Evolutionary conservation across 495 filamentous ascomycete species (phyloP), one percentile per base, ranked within the genome.

Genomic region (Lophiotrema nucula): DNA sequence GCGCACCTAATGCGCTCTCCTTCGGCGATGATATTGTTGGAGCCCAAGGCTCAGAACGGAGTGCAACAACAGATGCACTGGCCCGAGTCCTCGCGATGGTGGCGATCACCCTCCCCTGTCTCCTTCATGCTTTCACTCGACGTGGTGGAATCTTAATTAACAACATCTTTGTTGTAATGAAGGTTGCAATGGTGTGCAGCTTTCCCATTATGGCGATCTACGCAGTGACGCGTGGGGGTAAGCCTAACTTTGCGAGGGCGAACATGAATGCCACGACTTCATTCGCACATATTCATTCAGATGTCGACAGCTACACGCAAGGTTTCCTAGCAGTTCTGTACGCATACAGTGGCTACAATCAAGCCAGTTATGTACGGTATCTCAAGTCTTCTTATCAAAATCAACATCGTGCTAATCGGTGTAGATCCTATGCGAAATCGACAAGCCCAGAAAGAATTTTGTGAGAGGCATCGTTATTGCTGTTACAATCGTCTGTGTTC

Each of bases 331-430:
- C 83, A 55, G 81, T 87, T 58, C 83, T 87, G 28, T 86, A 81
- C 77, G 81, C 78, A 8, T 87, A 83, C 49, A 81, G 82, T 48
- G 84, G 84, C 4, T 86, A 82, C 70, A 79, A 77, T 33, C 85
- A 86, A 64, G 82, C 83, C 51, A 85, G 77, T 60, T 79, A 77
- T n/a, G n/a, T n/a, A n/a, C n/a, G n/a, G 16, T 75, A 77, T 39
- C 70, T 74, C 2, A 73, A 75, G 51, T 78, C 74, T 58, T 66
- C 78, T 18, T 10, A 33, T 10, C 10, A 13, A 0, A 22, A 3
- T 21, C n/a, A 15, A 16, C 3, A 41, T 15, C 75, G n/a, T n/a
- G n/a, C n/a, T n/a, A n/a, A n/a, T n/a, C n/a, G n/a, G n/a, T n/a
- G n/a, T n/a, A n/a, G 59, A 70, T 72, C 4, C 10, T 50, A 6